Base-by-base conservation (phyloP, 306 rosid species). In the Phaseolus lunatus region DNA sequence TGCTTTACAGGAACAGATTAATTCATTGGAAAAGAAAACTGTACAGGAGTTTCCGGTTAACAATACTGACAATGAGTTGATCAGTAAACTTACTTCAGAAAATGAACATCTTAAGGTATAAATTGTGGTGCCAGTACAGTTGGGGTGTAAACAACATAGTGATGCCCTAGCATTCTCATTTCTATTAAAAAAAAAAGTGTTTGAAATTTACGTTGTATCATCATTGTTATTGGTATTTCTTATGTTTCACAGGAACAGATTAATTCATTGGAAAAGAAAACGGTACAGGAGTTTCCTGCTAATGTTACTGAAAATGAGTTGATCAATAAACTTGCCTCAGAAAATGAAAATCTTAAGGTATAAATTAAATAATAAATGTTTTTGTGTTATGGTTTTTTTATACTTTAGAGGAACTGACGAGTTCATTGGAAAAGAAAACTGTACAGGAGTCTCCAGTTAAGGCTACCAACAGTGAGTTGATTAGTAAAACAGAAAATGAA, bases 271-370 rank as follows among this genome's bases (percentile, higher is more conserved):
- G 71, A 77, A 72, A 77, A 45, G 66, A 82, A 65, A 47, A 57
- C 50, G 19, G 47, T 49, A 18, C 81, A 58, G 61, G 90, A 87
- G 77, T 45, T 79, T 80, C 85, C 91, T 19, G 90, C 18, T 45
- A 14, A 72, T 56, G 16, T 77, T 73, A 67, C 81, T 65, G 93
- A 90, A 75, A 84, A 79, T 75, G 95, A 85, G 70, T 20, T 81
- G 72, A 39, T 88, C 79, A 81, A 19, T 67, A 84, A 83, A 54
- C 86, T 92, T 73, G 54, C 81, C 18, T 54, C 90, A 57, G 96
- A 90, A 86, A 92, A 90, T 78, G 91, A 89, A 73, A 82, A 85
- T 75, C 90, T 89, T 72, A 87, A 90, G 96, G 96, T 90, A 78
- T 18, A 50, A 58, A 47, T 72, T 78, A 13, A 19, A 26, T 5